Evolutionary conservation across 257 asterid genomes (phyloP), one percentile per base, ranked within the genome.

Genomic region (Fraxinus anomala): DNA sequence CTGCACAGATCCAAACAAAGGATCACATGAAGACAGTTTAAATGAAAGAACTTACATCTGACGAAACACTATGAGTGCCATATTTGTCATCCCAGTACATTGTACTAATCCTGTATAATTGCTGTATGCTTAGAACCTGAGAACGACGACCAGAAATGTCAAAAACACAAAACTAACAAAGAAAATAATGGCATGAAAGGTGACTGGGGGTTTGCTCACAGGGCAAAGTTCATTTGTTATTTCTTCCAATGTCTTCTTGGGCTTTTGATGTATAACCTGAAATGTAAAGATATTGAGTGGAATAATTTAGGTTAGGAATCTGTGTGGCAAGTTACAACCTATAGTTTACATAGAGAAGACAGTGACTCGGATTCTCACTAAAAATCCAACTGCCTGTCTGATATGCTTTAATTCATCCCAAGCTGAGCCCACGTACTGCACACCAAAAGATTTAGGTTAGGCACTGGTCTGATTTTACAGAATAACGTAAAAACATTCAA

Each of bases 61-160:
- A 87, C 78, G 99, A 96, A 74, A 96, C 98, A 79, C 96, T 92
- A 77, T 90, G 98, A 56, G 99, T 93, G 83, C 98, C 99, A 75
- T 96, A 96, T 88, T 96, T 96, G 86, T 96, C 99, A 86, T 96
- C 99, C 99, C 99, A 96, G 88, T 96, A 96, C 99, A 96, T 96
- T 67, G 98, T 93, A 80, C 99, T 96, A 77, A 96, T 96, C 80
- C 98, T 85, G 91, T 96, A 96, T 42, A 96, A 77, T 73, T 96
- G 99, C 69, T 96, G 99, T 80, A 92, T 92, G 91, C 99, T 96
- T 73, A 96, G 93, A 80, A 92, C 99, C 99, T 96, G 86, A 21
- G 73, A 5, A 74, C 71, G 71, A 74, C 39, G 44, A 78, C 36
- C 42, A 68, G n/a, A 76, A 74, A 68, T 23, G n/a, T 69, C 65